A percentile compares a stretch with the other conserved stretches of the same genome.
Evolutionary conservation across 257 asterid species (phyloP).

Genomic region (Nicotiana tomentosiformis): DNA sequence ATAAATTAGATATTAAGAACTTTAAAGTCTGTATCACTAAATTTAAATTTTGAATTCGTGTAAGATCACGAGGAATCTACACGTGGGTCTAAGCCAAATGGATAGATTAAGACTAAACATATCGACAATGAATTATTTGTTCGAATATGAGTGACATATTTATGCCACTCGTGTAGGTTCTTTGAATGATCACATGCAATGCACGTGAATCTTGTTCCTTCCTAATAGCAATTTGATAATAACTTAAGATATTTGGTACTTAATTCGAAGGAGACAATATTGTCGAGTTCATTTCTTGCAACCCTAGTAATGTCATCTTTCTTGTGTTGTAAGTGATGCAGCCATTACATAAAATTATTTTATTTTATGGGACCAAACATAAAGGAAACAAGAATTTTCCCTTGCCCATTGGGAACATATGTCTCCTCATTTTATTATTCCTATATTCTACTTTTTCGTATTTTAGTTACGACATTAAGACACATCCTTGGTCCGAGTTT

Average conservation of each 20-base stretch:
- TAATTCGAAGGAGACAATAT: constrained; percentile 20
- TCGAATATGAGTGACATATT: constrained; percentile 1
- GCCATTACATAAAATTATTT: constrained; percentile 13
- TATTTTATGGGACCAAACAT: constrained; percentile 19
- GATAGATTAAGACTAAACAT: constrained; percentile 16
- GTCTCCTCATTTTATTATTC: constrained; percentile 12
- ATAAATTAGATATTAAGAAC: background rate
- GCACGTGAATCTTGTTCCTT: constrained; percentile 43
- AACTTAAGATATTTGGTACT: constrained; percentile 5
- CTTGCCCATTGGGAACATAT: constrained; percentile 18
- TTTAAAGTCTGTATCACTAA: background rate
- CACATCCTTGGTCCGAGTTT: constrained; percentile 1
- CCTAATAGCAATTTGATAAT: background rate
- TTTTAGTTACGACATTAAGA: background rate
- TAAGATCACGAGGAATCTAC: background rate
- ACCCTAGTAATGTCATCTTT: constrained; percentile 11
- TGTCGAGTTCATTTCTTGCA: constrained; percentile 23
- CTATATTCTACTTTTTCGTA: background rate
- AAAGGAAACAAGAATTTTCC: constrained; percentile 10
- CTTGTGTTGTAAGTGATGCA: constrained; percentile 32
- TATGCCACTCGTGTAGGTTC: constrained; percentile 18
- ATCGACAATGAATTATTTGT: constrained; percentile 10
- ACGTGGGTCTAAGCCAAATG: constrained; percentile 23
- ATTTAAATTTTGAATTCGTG: background rate
- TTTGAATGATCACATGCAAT: constrained; percentile 22